Evolutionary conservation across 441 rosid genomes (phyloP).

Genomic region (Syzygium syzygioides): DNA sequence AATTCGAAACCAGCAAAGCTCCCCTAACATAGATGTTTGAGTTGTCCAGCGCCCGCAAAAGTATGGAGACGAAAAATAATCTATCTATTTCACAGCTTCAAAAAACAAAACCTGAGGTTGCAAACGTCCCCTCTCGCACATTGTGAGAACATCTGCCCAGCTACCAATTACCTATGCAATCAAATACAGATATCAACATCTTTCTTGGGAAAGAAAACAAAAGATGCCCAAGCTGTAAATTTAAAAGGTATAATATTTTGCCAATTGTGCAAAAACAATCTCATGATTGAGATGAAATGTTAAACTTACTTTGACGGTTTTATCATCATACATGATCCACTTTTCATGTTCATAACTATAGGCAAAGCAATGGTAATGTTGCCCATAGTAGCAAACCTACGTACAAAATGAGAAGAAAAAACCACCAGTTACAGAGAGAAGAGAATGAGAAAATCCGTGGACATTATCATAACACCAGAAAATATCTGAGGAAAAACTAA

Average conservation of each 20-base stretch:
- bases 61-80: slow-evolving; percentile 6
- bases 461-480: background rate
- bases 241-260: background rate
- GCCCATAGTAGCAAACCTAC: slow-evolving; percentile 96
- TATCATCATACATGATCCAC: slow-evolving; percentile 98
- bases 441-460: background rate
- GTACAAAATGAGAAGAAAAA: background rate
- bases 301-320: slow-evolving; percentile 72
- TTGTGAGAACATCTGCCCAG: slow-evolving; percentile 74
- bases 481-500: background rate
- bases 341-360: slow-evolving; percentile 61
- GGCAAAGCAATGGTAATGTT: slow-evolving; percentile 94
- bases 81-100: slow-evolving; percentile 57
- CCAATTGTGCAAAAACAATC: background rate
- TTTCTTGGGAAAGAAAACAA: background rate
- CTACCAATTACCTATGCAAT: slow-evolving; percentile 63
- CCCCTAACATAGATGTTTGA: background rate
- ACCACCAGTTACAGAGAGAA: background rate
- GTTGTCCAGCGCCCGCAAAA: slow-evolving; percentile 16
- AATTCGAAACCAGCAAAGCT: slow-evolving; percentile 7
- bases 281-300: background rate
- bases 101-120: slow-evolving; percentile 96
- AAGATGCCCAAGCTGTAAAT: background rate
- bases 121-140: slow-evolving; percentile 79
- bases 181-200: slow-evolving; percentile 9